Evolutionary conservation across 2,329 filamentous ascomycete species (phyloP), one percentile per base, ranked within the genome.

Genomic region (Calcarisporium arbuscula): DNA sequence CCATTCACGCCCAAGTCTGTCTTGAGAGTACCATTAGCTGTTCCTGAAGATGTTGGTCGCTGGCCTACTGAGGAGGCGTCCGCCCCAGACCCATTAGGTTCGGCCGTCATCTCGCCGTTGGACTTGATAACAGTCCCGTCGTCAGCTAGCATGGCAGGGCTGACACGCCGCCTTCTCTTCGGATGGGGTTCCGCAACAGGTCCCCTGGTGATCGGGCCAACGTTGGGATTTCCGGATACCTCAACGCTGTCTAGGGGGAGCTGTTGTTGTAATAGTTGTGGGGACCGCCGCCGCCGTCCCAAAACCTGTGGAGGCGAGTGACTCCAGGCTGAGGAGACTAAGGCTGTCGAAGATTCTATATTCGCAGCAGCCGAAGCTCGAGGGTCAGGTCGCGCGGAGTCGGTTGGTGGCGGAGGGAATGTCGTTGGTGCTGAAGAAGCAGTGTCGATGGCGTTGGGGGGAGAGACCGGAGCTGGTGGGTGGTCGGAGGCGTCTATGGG

Each of bases 101-200:
- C 50, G 31, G 54, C 49, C 14, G 48, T 39, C 32, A 60, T 52
- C 38, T 71, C 70, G 38, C 78, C 78, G 54, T 82, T 82, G 20
- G 73, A 67, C 39, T 70, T 62, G 46, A 56, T 62, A 47, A 53
- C 47, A 34, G 56, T 56, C 39, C 74, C 71, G 43, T 66, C 68
- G 58, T 81, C 74, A 43, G 72, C 66, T 63, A 77, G 71, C 80
- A 85, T 85, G 57, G 60, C 78, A 61, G 50, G 23, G 26, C 32
- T 52, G 44, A 62, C 61, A 58, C 72, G 72, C 58, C 80, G 75
- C 64, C 81, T 80, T 51, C 66, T 62, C 50, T 67, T 65, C 32
- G 59, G 51, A 31, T 54, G 50, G 32, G 32, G 42, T 29, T 39
- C 43, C 29, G 36, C 28, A 30, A 35, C 19, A n/a, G n/a, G n/a